Base-by-base conservation (phyloP, 108 stramenopile species). In the Cyclotella atomus region DNA sequence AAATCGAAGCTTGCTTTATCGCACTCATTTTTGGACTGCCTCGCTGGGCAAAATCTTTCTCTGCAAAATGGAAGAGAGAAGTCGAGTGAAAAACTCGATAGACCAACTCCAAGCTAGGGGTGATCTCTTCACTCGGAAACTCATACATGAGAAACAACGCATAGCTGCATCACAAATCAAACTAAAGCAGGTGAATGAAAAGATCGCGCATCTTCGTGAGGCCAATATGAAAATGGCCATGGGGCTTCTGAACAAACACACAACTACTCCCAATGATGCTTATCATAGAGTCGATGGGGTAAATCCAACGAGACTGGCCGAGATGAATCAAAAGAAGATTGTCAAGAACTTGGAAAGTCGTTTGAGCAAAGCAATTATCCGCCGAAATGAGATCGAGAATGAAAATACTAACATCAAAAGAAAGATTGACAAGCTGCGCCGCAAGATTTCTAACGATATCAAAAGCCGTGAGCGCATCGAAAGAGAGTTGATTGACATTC, bases 201-300 rank as follows among this genome's bases (percentile, higher is more conserved):
- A 87, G 46, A 90, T 88, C 25, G 79, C 57, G 12, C 27, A 23
- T n/a, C 78, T 66, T 50, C 85, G 85, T 14, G 65, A 68, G 15
- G 60, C 71, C 17, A 89, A 88, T 29, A 92, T 89, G 67, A 53
- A 77, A 56, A 82, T 76, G 47, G 89, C 91, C 12, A 75, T 89
- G 52, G 73, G 69, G 15, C 83, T 92, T 21, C 75, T 92, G 19
- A 92, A 92, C 59, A 79, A 73, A 27, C 43, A 75, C 50, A 55
- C 69, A 29, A 70, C 84, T 19, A 90, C 89, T 6, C 79, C 88
- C 6, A 88, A 89, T 43, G 83, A 87, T 41, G 89, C 89, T 9
- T 84, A 89, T 44, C 66, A 83, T 69, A 36, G 88, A 34, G 89
- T 88, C 32, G 91, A 92, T 66, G 91, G 91, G 23, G 53, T 86